Evolutionary conservation across 2,329 filamentous ascomycete genomes (phyloP), one percentile per base, ranked within the genome.

Genomic region (Verticillium albo-atrum): DNA sequence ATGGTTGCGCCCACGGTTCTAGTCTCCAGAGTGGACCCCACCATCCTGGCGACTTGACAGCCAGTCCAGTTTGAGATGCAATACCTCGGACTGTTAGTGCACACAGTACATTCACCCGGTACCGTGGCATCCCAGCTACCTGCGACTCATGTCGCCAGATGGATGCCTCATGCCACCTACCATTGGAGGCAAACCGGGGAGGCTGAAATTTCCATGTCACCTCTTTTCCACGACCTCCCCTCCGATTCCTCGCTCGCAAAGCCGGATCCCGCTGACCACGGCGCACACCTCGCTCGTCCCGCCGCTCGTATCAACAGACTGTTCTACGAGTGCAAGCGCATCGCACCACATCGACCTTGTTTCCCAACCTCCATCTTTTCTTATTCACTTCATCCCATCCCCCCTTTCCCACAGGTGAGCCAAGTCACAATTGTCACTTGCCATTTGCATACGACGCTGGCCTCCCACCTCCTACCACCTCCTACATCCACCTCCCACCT

Each of bases 371-470:
- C 42, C 20, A 25, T 50, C n/a, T 50, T 50, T 50, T 50, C 42
- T 23, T 12, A 50, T 23, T 12, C n/a, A 23, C 42, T 23, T 23
- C 42, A 25, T 23, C 42, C 42, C 20, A 12, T 9, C 20, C 42
- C 42, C n/a, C 42, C 25, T 35, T 50, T 57, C 35, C 35, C 51
- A 53, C 42, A 53, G 51, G 51, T 53, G 51, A 53, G 51, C 51
- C 25, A 53, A 53, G 51, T 53, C 27, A 53, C 51, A 30, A 53
- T 53, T 53, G 51, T 53, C 51, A 53, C 51, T 53, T 30, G 51
- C 51, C 51, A 53, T 28, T 53, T 53, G 51, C 51, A 53, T 27
- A 20, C 25, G 27, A 53, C 25, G 51, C 51, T 20, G 51, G 27
- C 51, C 51, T 53, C 51, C 51, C 10, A 30, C 51, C n/a, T 47